Conservation (phyloP, 129 eudicot species). For the Chrysanthemum seticuspe region DNA sequence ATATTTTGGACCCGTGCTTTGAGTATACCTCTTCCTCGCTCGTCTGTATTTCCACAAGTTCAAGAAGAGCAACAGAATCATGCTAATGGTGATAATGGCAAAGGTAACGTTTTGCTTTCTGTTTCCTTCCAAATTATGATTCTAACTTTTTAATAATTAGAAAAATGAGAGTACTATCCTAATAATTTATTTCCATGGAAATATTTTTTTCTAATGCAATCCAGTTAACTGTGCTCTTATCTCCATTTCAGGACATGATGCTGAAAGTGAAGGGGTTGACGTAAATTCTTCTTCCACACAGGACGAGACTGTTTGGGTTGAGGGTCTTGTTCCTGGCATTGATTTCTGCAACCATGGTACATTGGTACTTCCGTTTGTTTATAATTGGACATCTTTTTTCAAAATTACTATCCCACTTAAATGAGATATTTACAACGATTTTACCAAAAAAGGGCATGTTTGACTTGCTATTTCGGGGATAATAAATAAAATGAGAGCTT, state of each 20-base stretch:
- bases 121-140: background rate
- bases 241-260: constrained; percentile 33
- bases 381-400: background rate
- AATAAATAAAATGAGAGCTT: too few relatives aligned
- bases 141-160: background rate
- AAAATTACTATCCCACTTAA: too few relatives aligned
- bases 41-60: constrained; percentile 58
- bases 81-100: constrained; percentile 28
- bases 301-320: constrained; percentile 78
- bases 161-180: constrained; percentile 7
- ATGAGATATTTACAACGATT: too few relatives aligned
- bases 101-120: constrained; percentile 35
- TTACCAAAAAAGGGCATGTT: too few relatives aligned
- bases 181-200: background rate
- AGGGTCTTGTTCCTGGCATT: constrained; percentile 97
- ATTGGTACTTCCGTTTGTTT: constrained; percentile 26
- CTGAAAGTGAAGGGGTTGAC: constrained; percentile 34
- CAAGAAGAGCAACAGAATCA: constrained; percentile 41
- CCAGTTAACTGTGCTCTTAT: background rate
- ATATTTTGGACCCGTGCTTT: constrained; percentile 98
- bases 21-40: constrained; percentile 81
- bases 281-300: constrained; percentile 32
- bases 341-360: constrained; percentile 92
- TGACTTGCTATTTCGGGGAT: too few relatives aligned
- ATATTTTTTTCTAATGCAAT: background rate